These are phyloP conservation scores for Neofusicoccum cordaticola DNA, from an alignment of 2,329 filamentous ascomycete genomes.

Conservation along the genomic window DNA sequence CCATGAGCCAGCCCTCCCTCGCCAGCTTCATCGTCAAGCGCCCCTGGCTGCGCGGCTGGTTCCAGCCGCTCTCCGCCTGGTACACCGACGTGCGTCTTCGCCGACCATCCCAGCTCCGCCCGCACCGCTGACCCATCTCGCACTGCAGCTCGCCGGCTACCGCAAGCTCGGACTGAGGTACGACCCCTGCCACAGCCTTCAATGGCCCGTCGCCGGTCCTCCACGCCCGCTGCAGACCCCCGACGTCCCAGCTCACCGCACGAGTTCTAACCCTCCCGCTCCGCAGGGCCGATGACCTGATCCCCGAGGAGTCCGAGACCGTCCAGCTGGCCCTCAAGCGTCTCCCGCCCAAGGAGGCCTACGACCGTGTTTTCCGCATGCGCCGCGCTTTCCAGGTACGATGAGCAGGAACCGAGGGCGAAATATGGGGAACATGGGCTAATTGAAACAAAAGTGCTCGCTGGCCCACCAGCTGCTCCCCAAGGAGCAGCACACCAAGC, in stretches of 20 bases:
- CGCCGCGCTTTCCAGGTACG: conserved; percentile 86
- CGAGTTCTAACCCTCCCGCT: conserved; percentile 29
- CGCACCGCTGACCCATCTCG: conserved; percentile 13
- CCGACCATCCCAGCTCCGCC: neutral
- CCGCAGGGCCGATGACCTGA: conserved; percentile 84
- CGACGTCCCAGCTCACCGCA: neutral
- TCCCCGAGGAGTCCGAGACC: conserved; percentile 84
- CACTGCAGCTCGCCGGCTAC: conserved; percentile 69
- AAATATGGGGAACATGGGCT: neutral
- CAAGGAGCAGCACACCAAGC: conserved; percentile 64
- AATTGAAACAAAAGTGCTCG: conserved; percentile 54
- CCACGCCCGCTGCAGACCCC: neutral
- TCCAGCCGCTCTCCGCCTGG: conserved; percentile 83
- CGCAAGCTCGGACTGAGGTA: conserved; percentile 90
- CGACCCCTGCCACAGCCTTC: conserved; percentile 25
- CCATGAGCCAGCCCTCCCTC: conserved; percentile 70
- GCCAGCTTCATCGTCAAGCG: conserved; percentile 76
- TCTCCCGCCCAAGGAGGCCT: conserved; percentile 82
- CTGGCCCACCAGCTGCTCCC: conserved; percentile 64
- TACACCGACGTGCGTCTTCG: conserved; percentile 60
- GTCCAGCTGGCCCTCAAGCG: conserved; percentile 88
- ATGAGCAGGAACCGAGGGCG: neutral
- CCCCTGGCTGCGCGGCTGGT: conserved; percentile 77
- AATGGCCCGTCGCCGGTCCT: neutral
- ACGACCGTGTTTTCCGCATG: conserved; percentile 97